Percentiles rank a stretch among this genome's conserved stretches.
These are phyloP conservation scores for Epichloe baconii DNA, from an alignment of 2,329 filamentous ascomycete species.

Conservation along the genomic window DNA sequence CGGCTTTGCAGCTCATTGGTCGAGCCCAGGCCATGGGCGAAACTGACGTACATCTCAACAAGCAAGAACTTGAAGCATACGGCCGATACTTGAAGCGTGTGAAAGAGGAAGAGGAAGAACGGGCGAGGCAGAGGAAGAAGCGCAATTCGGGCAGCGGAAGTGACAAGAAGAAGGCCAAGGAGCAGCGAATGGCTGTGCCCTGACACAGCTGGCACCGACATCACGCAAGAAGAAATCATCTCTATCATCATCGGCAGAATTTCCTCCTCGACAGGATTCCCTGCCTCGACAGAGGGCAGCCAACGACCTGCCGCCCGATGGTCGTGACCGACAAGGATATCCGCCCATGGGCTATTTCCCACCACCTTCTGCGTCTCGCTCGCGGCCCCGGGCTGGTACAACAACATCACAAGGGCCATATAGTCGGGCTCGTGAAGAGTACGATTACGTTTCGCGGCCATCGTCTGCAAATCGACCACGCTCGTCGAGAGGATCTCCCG, in stretches of 20 bases:
- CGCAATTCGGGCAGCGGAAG: slow-evolving; percentile 26
- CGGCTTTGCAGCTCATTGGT: slow-evolving; percentile 67
- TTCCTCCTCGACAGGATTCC: slow-evolving; percentile 19
- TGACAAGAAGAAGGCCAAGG: slow-evolving; percentile 26
- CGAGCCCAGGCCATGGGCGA: slow-evolving; percentile 65
- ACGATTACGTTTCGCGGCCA: slow-evolving; percentile 23
- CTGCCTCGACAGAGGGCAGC: slow-evolving; percentile 26
- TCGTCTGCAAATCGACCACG: slow-evolving; percentile 13
- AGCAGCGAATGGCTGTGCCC: slow-evolving; percentile 39
- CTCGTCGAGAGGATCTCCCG: slow-evolving; percentile 19
- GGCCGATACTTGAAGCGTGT: slow-evolving; percentile 53
- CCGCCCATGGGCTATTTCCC: slow-evolving; percentile 40
- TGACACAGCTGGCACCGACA: slow-evolving; percentile 35
- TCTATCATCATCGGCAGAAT: slow-evolving; percentile 8
- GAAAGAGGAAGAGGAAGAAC: slow-evolving; percentile 43
- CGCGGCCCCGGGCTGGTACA: slow-evolving; percentile 29
- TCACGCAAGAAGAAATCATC: slow-evolving; percentile 23
- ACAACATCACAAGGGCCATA: slow-evolving; percentile 25
- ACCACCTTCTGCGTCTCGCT: slow-evolving; percentile 28
- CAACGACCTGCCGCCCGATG: slow-evolving; percentile 20
- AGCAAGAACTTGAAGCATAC: slow-evolving; percentile 69
- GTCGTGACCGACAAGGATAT: slow-evolving; percentile 22
- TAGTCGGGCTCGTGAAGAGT: slow-evolving; percentile 24
- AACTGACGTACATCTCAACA: slow-evolving; percentile 65
- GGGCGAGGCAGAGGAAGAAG: slow-evolving; percentile 50